Evolutionary conservation across 2,329 filamentous ascomycete genomes (phyloP), one percentile per base, ranked within the genome.

Genomic region (Aspergillus vadensis): DNA sequence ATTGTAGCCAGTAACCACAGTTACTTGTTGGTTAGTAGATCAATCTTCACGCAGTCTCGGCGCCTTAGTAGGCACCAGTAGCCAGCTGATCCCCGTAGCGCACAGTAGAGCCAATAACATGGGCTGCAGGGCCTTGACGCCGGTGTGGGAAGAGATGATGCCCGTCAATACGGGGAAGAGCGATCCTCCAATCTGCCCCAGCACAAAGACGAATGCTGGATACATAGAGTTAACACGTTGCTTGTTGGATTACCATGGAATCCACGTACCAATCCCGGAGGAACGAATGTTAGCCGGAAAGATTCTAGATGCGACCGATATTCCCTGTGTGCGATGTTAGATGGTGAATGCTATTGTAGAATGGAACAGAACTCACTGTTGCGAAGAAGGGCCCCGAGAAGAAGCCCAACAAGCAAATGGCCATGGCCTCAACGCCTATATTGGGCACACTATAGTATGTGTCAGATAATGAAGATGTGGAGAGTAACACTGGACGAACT

Each of bases 321-420:
- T 82, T 2, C 69, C 69, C 68, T 72, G 3, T 15, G 25, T 4
- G 5, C 5, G 10, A 4, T 7, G 3, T 2, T 14, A 27, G 47
- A 62, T 25, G 60, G 21, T 19, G 8, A 1, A 25, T 36, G 25
- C 8, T 10, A 2, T 10, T 1, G 1, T 30, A 5, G 2, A 48
- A n/a, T 7, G 39, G 19, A 5, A 41, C 8, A 23, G 14, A 10
- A 50, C 70, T 58, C 61, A 83, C 85, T 0, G 83, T 83, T 1
- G 84, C 82, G 63, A 87, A 88, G 21, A 86, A 79, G 0, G 85
- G 85, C 0, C 85, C 85, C 1, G 81, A 81, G 61, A 87, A 85
- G 70, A 87, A 85, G 0, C 85, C 85, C 2, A 87, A 68, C 0
- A 86, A 67, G 57, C 80, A 83, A 58, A 86, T 79, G 0, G 82